Conservation (phyloP, 768 basidiomycete species). For the Tulasnella sp. region DNA sequence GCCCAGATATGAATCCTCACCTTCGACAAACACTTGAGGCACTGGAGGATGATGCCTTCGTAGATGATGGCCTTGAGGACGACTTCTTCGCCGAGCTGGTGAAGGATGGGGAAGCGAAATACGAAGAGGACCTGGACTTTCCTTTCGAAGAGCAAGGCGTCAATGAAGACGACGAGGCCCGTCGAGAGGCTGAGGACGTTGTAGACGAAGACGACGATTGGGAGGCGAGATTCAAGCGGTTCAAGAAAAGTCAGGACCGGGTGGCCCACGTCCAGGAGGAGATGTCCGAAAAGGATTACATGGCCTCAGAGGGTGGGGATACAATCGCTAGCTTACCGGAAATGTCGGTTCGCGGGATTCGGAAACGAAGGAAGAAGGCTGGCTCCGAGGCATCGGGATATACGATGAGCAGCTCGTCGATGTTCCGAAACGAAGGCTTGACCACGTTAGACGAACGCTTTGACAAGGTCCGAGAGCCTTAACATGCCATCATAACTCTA, state of each 20-base stretch:
- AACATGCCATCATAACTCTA: conserved; percentile 5
- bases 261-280: conserved; percentile 44
- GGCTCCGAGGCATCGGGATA: conserved; percentile 89
- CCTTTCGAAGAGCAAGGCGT: conserved; percentile 64
- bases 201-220: conserved; percentile 54
- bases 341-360: conserved; percentile 79
- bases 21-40: conserved; percentile 91
- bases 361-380: conserved; percentile 68
- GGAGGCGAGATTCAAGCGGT: conserved; percentile 79
- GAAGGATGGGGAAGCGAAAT: conserved; percentile 66
- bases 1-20: conserved; percentile 96
- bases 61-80: conserved; percentile 73
- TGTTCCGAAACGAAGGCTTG: conserved; percentile 89
- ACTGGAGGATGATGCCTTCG: conserved; percentile 93
- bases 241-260: conserved; percentile 60
- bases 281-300: conserved; percentile 47
- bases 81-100: conserved; percentile 78
- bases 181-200: conserved; percentile 37
- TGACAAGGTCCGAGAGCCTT: conserved; percentile 67
- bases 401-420: conserved; percentile 96
- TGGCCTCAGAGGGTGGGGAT: conserved; percentile 70
- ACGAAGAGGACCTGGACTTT: conserved; percentile 64
- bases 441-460: conserved; percentile 91
- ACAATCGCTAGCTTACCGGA: conserved; percentile 76
- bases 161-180: conserved; percentile 44